Evolutionary conservation across 1,139 yeast genomes (phyloP).

Genomic region (Debaryomycetaceae sp.): DNA sequence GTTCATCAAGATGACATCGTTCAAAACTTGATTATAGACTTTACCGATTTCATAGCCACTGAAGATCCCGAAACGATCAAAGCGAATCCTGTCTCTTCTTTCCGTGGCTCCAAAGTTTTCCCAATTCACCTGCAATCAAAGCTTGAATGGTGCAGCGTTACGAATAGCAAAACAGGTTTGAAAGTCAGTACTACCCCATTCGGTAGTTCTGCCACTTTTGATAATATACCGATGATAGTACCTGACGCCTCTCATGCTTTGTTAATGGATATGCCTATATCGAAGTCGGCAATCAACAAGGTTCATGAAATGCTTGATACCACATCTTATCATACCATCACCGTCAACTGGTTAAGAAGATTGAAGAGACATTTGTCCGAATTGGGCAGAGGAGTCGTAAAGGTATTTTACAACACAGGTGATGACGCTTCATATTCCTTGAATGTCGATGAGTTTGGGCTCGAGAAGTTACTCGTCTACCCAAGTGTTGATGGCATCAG

Average conservation of each 20-base stretch:
- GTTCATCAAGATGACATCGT: conserved; percentile 4
- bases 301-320: conserved; percentile 33
- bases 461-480: conserved; percentile 32
- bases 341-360: conserved; percentile 29
- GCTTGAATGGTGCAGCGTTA: neutral
- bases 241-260: conserved; percentile 2
- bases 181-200: neutral
- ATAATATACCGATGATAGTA: neutral
- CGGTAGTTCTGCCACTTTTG: neutral
- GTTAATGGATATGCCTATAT: conserved; percentile 30
- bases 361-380: conserved; percentile 33
- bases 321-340: conserved; percentile 18
- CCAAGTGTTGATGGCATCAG: conserved; percentile 17
- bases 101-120: neutral
- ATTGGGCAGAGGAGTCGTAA: conserved; percentile 25
- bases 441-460: conserved; percentile 24
- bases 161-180: neutral
- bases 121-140: neutral
- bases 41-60: conserved; percentile 25
- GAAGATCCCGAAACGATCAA: conserved; percentile 11
- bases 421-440: conserved; percentile 5
- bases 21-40: conserved; percentile 20
- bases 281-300: conserved; percentile 23
- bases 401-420: conserved; percentile 7
- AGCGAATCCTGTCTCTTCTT: neutral